A percentile compares a stretch with the other conserved stretches of the same genome.
phyloP scores from a whole-genome alignment of 1,284 basidiomycete genomes.

The Erythrobasidium hasegawianum region DNA sequence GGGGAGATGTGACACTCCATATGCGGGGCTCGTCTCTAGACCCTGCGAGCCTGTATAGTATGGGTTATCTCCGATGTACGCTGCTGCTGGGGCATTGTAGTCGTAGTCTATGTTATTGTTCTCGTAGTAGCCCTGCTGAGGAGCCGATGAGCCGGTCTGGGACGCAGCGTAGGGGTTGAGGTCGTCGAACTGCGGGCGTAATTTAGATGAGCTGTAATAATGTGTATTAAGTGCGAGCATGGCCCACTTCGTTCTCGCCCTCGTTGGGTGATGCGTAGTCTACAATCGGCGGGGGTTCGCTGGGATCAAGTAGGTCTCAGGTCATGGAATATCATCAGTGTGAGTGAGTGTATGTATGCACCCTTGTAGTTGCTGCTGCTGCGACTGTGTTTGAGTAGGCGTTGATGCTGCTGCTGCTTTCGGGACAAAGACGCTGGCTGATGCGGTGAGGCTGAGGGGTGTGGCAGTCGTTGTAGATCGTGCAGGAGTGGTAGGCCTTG shows the following conservation, averaged over 20 bases:
- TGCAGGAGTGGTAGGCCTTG: conserved; percentile 14
- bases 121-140: conserved; percentile 10
- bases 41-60: not conserved
- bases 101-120: conserved; percentile 10
- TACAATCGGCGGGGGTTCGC: not conserved
- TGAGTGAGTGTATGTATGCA: not conserved
- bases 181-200: conserved; percentile 7
- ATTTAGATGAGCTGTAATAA: no score
- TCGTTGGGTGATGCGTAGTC: not conserved
- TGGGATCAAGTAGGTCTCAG: not conserved
- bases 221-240: not conserved
- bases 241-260: not conserved
- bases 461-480: conserved; percentile 3
- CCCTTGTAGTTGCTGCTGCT: not conserved
- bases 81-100: conserved; percentile 1
- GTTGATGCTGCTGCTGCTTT: conserved; percentile 1
- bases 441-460: conserved; percentile 10
- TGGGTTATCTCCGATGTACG: not conserved
- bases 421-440: conserved; percentile 42
- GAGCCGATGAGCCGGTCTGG: conserved; percentile 14
- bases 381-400: not conserved
- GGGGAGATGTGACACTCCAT: not conserved
- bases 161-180: conserved; percentile 31
- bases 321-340: not conserved
- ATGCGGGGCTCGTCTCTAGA: conserved; percentile 2